phyloP scores from a whole-genome alignment of 2,329 filamentous ascomycete species.

The Penicillium freii region DNA sequence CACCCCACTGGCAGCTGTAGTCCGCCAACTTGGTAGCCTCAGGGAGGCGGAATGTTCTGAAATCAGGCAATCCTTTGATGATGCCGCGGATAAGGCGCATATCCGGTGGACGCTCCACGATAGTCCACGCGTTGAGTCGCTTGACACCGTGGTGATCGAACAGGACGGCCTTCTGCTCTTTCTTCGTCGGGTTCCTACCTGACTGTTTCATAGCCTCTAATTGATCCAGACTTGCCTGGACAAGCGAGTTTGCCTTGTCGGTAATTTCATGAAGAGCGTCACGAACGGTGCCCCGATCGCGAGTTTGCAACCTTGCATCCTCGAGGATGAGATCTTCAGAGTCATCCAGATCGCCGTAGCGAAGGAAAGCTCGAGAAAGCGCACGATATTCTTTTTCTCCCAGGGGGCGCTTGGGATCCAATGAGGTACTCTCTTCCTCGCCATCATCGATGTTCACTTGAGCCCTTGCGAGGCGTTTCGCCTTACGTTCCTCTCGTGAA shows the following conservation, averaged over 20 bases:
- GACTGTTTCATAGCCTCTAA: constrained; percentile 65
- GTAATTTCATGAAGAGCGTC: constrained; percentile 74
- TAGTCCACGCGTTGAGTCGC: constrained; percentile 92
- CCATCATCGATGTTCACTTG: constrained; percentile 64
- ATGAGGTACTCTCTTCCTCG: constrained; percentile 61
- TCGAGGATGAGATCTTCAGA: constrained; percentile 81
- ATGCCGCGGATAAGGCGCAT: constrained; percentile 79
- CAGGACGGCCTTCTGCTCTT: constrained; percentile 93
- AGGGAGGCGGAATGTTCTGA: constrained; percentile 76
- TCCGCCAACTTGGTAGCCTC: constrained; percentile 90
- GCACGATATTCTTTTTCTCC: constrained; percentile 91
- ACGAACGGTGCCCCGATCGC: constrained; percentile 77
- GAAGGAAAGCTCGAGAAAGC: constrained; percentile 83
- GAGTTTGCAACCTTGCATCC: constrained; percentile 78
- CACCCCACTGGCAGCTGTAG: constrained; percentile 89
- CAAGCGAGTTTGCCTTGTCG: constrained; percentile 66
- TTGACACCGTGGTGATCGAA: constrained; percentile 94
- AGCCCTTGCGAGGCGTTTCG: constrained; percentile 69
- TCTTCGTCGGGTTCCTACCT: constrained; percentile 85
- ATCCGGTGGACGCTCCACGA: constrained; percentile 85
- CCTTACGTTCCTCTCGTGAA: constrained; percentile 62
- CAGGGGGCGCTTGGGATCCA: constrained; percentile 83
- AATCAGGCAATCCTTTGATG: constrained; percentile 64
- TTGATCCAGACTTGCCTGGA: constrained; percentile 69
- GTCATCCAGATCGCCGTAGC: constrained; percentile 87